These are phyloP conservation scores for Ogataea allantospora DNA, from an alignment of 805 yeast species.

Conservation along the genomic window DNA sequence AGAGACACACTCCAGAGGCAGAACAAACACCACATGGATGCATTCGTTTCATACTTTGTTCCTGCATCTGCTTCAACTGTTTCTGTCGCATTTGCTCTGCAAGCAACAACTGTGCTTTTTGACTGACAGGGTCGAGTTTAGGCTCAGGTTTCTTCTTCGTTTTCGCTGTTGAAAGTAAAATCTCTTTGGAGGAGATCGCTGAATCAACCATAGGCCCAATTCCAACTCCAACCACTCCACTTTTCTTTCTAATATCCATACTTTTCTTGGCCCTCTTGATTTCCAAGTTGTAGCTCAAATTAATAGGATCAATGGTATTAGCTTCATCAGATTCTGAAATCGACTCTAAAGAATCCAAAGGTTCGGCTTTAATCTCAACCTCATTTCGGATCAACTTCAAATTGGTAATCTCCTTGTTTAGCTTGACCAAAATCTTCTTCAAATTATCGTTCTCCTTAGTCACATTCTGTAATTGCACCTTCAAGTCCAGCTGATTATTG, in stretches of 20 bases:
- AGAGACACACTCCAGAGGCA: conserved; percentile 3
- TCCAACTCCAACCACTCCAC: conserved; percentile 6
- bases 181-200: conserved; percentile 27
- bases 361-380: conserved; percentile 4
- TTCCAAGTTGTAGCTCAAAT: conserved; percentile 32
- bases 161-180: conserved; percentile 20
- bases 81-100: conserved; percentile 24
- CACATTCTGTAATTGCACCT: conserved; percentile 40
- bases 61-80: conserved; percentile 18
- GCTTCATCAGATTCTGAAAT: conserved; percentile 11
- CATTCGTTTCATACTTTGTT: conserved; percentile 8
- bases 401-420: conserved; percentile 39
- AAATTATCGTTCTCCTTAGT: conserved; percentile 44
- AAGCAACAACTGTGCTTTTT: conserved; percentile 21
- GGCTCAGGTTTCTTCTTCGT: conserved; percentile 18
- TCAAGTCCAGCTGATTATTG: conserved; percentile 32
- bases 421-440: conserved; percentile 39
- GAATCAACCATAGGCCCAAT: conserved; percentile 9
- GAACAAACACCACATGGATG: conserved; percentile 13
- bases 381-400: conserved; percentile 28
- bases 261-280: conserved; percentile 29
- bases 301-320: conserved; percentile 33
- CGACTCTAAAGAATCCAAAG: neutral
- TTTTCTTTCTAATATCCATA: conserved; percentile 3
- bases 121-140: conserved; percentile 21